Evolutionary conservation across 2,329 filamentous ascomycete genomes (phyloP).

Genomic region (Chaetomium olivaceum): DNA sequence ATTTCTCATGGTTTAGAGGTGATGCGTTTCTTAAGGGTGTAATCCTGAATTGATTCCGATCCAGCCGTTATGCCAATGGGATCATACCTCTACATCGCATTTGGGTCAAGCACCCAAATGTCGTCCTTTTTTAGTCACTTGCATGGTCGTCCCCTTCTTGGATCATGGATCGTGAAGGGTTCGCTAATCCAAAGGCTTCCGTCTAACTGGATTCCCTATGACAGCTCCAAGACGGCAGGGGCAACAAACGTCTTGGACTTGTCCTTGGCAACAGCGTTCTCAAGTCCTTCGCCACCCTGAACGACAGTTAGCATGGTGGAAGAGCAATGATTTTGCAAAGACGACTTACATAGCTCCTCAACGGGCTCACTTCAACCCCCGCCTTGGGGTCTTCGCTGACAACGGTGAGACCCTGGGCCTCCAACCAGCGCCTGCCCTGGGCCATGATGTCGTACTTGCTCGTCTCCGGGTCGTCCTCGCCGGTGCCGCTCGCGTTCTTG

Average conservation of each 20-base stretch:
- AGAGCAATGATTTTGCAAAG: neutral
- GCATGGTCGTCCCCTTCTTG: neutral
- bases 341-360: constrained; percentile 88
- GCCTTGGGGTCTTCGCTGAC: constrained; percentile 61
- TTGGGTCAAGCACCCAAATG: neutral
- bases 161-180: neutral
- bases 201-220: constrained; percentile 32
- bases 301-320: constrained; percentile 27
- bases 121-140: neutral
- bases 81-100: neutral
- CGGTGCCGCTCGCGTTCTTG: constrained; percentile 84
- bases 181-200: neutral
- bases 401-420: constrained; percentile 75
- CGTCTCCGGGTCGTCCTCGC: constrained; percentile 91
- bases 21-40: neutral
- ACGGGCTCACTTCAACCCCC: constrained; percentile 86
- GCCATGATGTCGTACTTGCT: constrained; percentile 86
- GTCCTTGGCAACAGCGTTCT: constrained; percentile 54
- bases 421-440: constrained; percentile 84
- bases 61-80: constrained; percentile 4
- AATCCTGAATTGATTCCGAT: neutral
- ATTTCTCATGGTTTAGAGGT: neutral
- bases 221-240: constrained; percentile 53
- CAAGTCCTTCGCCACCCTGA: constrained; percentile 64
- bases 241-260: constrained; percentile 43